These are phyloP conservation scores for Krasilnikovozyma curviuscula DNA, from an alignment of 768 basidiomycete genomes.

Conservation along the genomic window DNA sequence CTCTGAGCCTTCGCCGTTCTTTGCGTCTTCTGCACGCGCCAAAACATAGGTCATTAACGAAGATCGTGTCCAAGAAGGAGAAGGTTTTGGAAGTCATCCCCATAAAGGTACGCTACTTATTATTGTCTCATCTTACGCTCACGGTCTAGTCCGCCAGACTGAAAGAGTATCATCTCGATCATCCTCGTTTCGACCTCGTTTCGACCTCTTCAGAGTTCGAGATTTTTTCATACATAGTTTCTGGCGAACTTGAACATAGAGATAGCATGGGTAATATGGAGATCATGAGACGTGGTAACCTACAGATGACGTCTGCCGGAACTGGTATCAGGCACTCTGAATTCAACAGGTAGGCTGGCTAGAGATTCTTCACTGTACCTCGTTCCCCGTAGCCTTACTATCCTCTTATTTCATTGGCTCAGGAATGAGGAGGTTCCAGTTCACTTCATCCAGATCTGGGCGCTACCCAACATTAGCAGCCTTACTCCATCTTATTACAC, in stretches of 20 bases:
- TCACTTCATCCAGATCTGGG: constrained; percentile 63
- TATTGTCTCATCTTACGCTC: too few relatives aligned
- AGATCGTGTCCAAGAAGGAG: constrained; percentile 44
- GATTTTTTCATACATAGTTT: constrained; percentile 9
- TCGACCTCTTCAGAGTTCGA: constrained; percentile 9
- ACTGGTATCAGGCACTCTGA: constrained; percentile 62
- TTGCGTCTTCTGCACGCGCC: too few relatives aligned
- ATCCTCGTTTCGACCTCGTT: too few relatives aligned
- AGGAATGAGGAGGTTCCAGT: too few relatives aligned
- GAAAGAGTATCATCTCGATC: too few relatives aligned
- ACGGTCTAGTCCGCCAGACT: too few relatives aligned
- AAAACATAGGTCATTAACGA: constrained; percentile 96
- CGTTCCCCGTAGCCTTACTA: too few relatives aligned
- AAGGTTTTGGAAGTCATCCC: constrained; percentile 53
- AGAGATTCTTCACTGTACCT: too few relatives aligned
- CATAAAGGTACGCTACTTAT: too few relatives aligned
- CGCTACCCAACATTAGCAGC: constrained; percentile 31
- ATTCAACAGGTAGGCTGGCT: neutral
- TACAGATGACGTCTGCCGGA: constrained; percentile 82
- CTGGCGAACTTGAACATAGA: constrained; percentile 36
- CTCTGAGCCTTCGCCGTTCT: too few relatives aligned
- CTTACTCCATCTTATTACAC: constrained; percentile 74
- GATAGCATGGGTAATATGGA: constrained; percentile 87
- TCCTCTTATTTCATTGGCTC: too few relatives aligned
- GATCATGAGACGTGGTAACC: constrained; percentile 64